phyloP scores from a whole-genome alignment of 768 basidiomycete genomes.

The Pleurotus ostreatus region DNA sequence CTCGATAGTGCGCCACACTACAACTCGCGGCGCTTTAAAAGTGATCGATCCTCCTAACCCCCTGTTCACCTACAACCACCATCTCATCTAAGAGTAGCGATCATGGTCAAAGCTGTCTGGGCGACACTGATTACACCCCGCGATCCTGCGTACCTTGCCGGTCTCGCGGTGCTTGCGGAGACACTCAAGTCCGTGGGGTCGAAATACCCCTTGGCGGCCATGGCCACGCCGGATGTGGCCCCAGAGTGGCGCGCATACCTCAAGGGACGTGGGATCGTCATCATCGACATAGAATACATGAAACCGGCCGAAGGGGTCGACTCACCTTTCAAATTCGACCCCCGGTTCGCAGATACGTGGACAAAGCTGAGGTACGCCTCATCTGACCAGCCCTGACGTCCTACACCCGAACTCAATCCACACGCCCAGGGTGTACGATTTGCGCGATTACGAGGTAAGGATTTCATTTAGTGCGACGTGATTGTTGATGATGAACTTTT shows the following conservation, averaged over 20 bases:
- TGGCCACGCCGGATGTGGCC: constrained; percentile 62
- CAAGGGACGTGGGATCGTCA: constrained; percentile 43
- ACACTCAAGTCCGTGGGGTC: constrained; percentile 51
- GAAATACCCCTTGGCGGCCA: constrained; percentile 74
- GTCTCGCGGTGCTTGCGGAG: constrained; percentile 56
- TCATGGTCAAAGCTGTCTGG: constrained; percentile 36
- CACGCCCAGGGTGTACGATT: constrained; percentile 49
- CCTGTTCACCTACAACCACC: not conserved
- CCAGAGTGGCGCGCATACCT: constrained; percentile 50
- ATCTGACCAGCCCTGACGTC: not conserved
- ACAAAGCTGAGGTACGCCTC: constrained; percentile 51
- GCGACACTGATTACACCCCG: constrained; percentile 29
- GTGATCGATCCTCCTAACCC: not conserved
- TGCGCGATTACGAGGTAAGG: constrained; percentile 63
- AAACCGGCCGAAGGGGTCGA: constrained; percentile 44
- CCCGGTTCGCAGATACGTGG: constrained; percentile 68
- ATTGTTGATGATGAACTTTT: constrained; percentile 5
- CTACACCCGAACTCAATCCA: not conserved
- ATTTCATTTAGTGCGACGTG: not conserved
- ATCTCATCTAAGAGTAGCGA: too few relatives aligned
- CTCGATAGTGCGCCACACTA: too few relatives aligned
- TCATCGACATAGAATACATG: constrained; percentile 58
- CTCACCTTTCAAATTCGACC: constrained; percentile 36
- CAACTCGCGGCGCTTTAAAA: too few relatives aligned
- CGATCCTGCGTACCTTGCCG: constrained; percentile 53